Conservation (phyloP, 2,329 filamentous ascomycete species). For the Fusarium brachygibbosum region DNA sequence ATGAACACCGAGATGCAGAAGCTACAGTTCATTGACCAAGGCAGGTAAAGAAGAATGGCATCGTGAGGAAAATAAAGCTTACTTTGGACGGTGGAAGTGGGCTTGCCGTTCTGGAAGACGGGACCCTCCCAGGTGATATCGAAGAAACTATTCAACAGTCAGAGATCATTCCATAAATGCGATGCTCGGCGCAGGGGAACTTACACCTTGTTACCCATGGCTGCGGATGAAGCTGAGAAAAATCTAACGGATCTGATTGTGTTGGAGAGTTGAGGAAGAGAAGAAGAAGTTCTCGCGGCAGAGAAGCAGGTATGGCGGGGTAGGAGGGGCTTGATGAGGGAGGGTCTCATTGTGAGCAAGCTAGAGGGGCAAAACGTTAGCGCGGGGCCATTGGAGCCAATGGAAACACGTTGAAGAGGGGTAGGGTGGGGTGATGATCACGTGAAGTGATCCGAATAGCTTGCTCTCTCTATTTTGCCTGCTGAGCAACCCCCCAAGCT, state of each 20-base stretch:
- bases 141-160: constrained; percentile 69
- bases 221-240: constrained; percentile 70
- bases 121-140: constrained; percentile 81
- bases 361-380: constrained; percentile 60
- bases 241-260: constrained; percentile 58
- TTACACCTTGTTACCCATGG: constrained; percentile 80
- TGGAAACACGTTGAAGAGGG: constrained; percentile 23
- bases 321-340: constrained; percentile 62
- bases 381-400: constrained; percentile 49
- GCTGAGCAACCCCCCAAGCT: constrained; percentile 5
- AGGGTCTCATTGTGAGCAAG: constrained; percentile 61
- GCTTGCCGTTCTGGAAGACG: constrained; percentile 70
- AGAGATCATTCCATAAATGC: constrained; percentile 30
- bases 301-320: constrained; percentile 60
- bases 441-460: constrained; percentile 48
- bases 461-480: constrained; percentile 28
- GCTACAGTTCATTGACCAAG: constrained; percentile 1
- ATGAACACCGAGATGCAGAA: neutral
- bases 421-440: constrained; percentile 47
- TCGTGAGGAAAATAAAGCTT: constrained; percentile 54
- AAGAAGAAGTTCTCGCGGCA: constrained; percentile 58
- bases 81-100: constrained; percentile 71
- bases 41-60: constrained; percentile 19
- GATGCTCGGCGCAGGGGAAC: constrained; percentile 52
- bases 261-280: constrained; percentile 59